Evolutionary conservation across 495 filamentous ascomycete species (phyloP), one percentile per base, ranked within the genome.

Genomic region (Aspergillus baeticus): DNA sequence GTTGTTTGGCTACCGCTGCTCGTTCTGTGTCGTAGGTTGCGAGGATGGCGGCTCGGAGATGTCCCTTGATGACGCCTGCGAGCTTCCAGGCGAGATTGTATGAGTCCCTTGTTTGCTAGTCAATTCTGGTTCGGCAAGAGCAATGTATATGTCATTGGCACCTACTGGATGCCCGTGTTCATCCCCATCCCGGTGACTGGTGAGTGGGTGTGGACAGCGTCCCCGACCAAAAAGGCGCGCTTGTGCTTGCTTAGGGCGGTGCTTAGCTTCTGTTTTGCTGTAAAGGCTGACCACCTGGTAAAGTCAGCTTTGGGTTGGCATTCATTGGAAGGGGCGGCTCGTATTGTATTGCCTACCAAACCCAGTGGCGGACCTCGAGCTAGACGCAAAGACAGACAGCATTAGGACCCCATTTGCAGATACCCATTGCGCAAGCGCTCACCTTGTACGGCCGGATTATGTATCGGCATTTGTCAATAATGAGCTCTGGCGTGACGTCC

Each of bases 161-260:
- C 77, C 60, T 87, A 84, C 63, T 85, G 81, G 71, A 87, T 83
- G 11, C 70, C 76, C 1, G 86, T 82, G 61, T 92, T 91, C 87
- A 91, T 90, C 14, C 88, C 88, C 66, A 89, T 87, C 0, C 87
- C 87, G 2, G 85, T 86, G 71, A 89, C 88, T 6, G 87, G 87
- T 0, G 82, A 84, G 34, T 71, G 67, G 0, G 81, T 85, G 56
- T 86, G 84, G 0, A 83, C 76, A 5, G 83, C 81, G 65, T 88
- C 81, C 38, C 73, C 79, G 13, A 84, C 85, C 39, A 90, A 75
- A 57, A 90, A 89, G 5, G 88, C 78, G 0, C 86, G 75, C 39
- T 89, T 74, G 23, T 81, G 66, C 8, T 77, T 67, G 7, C 78
- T 81, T 61, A 89, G 89, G 4, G 73, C 65, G 8, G 80, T 71